Percentiles rank a stretch among this genome's conserved stretches.
Evolutionary conservation across 2,329 filamentous ascomycete species (phyloP).

Genomic region (Berkeleyomyces basicola): DNA sequence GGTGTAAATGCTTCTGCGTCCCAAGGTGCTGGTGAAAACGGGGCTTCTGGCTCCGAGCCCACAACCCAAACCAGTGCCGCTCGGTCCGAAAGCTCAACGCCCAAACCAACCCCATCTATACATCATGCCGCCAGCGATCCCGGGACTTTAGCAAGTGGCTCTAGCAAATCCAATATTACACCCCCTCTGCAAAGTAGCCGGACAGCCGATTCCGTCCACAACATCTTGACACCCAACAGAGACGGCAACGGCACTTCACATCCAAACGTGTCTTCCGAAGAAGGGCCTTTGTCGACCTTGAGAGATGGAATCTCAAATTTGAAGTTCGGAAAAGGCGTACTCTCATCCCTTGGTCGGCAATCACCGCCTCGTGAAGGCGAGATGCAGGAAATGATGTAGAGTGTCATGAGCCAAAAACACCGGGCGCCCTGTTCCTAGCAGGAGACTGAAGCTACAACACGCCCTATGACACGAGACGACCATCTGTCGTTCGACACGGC

Average conservation of each 20-base stretch:
- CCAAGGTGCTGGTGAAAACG: not conserved
- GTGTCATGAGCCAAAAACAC: slow-evolving; percentile 23
- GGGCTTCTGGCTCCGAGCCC: slow-evolving; percentile 24
- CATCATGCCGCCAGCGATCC: slow-evolving; percentile 18
- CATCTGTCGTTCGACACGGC: slow-evolving; percentile 13
- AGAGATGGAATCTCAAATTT: slow-evolving; percentile 32
- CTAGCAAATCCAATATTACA: not conserved
- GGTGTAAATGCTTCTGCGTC: not conserved
- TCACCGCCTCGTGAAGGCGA: slow-evolving; percentile 22
- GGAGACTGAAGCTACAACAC: slow-evolving; percentile 19
- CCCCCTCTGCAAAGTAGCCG: not conserved
- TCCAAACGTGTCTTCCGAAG: not conserved
- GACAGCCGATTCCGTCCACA: slow-evolving; percentile 37
- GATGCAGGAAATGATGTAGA: slow-evolving; percentile 31
- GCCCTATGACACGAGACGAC: slow-evolving; percentile 9
- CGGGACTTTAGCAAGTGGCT: slow-evolving; percentile 7
- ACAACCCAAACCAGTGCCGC: not conserved
- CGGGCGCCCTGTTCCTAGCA: slow-evolving; percentile 21
- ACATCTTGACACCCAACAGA: slow-evolving; percentile 28
- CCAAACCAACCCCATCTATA: slow-evolving; percentile 17
- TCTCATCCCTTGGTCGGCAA: slow-evolving; percentile 15
- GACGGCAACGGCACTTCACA: slow-evolving; percentile 15
- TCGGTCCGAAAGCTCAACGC: not conserved
- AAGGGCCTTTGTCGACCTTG: slow-evolving; percentile 24
- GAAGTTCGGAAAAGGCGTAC: slow-evolving; percentile 31